Evolutionary conservation across 2,329 filamentous ascomycete species (phyloP), one percentile per base, ranked within the genome.

Genomic region (Xylogone sp.): DNA sequence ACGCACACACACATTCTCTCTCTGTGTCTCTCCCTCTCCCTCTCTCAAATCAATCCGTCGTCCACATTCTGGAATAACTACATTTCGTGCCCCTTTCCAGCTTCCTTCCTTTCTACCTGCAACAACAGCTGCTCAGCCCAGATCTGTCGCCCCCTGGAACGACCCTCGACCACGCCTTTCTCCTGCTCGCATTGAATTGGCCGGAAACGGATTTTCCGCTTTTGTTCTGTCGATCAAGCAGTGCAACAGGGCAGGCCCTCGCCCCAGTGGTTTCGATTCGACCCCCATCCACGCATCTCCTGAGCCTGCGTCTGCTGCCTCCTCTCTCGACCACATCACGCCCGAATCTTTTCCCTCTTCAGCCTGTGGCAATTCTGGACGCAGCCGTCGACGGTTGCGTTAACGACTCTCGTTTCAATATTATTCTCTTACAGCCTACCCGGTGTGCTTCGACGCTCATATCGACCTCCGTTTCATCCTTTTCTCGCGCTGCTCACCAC

Each of bases 201-300:
- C 31, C 45, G 45, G 52, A 58, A 55, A 56, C 55, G 45, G 48
- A 57, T 57, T 55, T 51, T 49, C 53, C 47, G 42, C 48, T 49
- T 50, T 50, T 53, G 53, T 55, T 59, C 53, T 56, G 57, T 59
- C 54, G 53, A 56, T 57, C 54, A 39, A 52, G 21, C 52, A 31
- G 50, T 43, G 48, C 54, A 21, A 48, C 39, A 31, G 53, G 57
- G 57, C 57, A 53, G 52, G 49, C 45, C 52, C 53, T 59, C 55
- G 45, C 54, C 42, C 42, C 48, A 48, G 49, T 52, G 46, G 42
- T 48, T 31, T 43, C 51, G 47, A 42, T 52, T 50, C 52, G 48
- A 50, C 55, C 54, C n/a, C 56, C 50, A 53, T 43, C 45, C 31
- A 43, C 48, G 43, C 42, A 48, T 18, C 42, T 27, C 21, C 13